Base-by-base conservation (phyloP, 371 early-diverging fungal species). In the Rhizopus delemar region DNA sequence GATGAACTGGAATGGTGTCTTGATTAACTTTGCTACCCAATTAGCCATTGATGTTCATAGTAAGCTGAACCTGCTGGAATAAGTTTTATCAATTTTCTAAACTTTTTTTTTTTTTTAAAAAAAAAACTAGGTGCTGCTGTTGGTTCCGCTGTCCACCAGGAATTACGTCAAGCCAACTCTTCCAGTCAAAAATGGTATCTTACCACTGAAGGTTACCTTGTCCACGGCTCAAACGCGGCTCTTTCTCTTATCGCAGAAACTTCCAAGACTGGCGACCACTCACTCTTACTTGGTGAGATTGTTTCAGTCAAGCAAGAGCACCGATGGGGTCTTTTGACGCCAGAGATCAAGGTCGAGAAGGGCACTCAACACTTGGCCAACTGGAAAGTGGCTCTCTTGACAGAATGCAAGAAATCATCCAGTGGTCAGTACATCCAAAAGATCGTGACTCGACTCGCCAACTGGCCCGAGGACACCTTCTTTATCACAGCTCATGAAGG, bases 11-110 rank as follows among this genome's bases (percentile, higher is more conserved):
- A 65, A 79, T 36, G 84, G 84, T 29, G 71, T 68, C 39, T 56
- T 84, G 49, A 70, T 84, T 61, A 84, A 81, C 57, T 81, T 78
- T 65, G 73, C 66, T 36, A 75, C 78, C 28, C 73, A 76, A 39
- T 63, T 77, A 32, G 81, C 81, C 5, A 58, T 84, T 36, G 68
- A 67, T 51, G 64, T 69, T 12, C 60, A 50, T 8, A 62, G 77
- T 73, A 71, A 59, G 43, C 22, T 22, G 53, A 9, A 16, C 36
- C 50, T 13, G 33, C 22, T 22, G 22, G 22, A 22, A 22, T 22
- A 2, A 0, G 22, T 2, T 22, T 22, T 22, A 22, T 28, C 41
- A 13, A 39, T 48, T 22, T 35, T 43, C 22, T 22, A 22, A 22
- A 22, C 22, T 22, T 22, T 22, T 22, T 22, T 22, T 22, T 22